Percentiles rank a stretch among this genome's conserved stretches.
These are phyloP conservation scores for Fragaria ananassa DNA, from an alignment of 306 rosid genomes.

Conservation along the genomic window DNA sequence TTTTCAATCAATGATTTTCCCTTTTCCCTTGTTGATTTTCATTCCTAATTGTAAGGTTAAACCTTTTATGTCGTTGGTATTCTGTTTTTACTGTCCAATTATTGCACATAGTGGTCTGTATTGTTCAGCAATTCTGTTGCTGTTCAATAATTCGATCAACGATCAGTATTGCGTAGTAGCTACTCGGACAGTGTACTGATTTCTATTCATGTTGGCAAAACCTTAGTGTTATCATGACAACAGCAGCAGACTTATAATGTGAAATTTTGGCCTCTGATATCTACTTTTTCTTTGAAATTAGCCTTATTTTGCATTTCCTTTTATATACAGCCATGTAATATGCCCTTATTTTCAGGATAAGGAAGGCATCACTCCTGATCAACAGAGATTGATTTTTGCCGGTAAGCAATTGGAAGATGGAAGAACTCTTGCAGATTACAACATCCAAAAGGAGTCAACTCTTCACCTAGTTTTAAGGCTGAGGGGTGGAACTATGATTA, in stretches of 20 bases:
- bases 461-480: conserved; percentile 95
- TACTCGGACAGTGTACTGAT: background rate
- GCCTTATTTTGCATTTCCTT: background rate
- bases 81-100: too few species aligned
- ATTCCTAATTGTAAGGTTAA: background rate
- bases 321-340: background rate
- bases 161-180: background rate
- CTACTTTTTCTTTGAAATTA: background rate
- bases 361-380: conserved; percentile 98
- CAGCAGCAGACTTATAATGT: background rate
- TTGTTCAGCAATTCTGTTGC: background rate
- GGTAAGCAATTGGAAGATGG: conserved; percentile 99
- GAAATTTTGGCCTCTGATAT: background rate
- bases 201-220: background rate
- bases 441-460: conserved; percentile 95
- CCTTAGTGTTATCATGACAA: background rate
- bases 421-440: conserved; percentile 88
- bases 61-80: background rate
- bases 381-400: conserved; percentile 92
- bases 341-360: conserved; percentile 55
- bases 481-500: conserved; percentile 98
- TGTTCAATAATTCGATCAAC: background rate
- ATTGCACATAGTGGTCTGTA: background rate
- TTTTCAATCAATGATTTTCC: background rate
- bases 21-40: background rate